phyloP scores from a whole-genome alignment of 2,329 filamentous ascomycete genomes.

The Tolypocladium inflatum region DNA sequence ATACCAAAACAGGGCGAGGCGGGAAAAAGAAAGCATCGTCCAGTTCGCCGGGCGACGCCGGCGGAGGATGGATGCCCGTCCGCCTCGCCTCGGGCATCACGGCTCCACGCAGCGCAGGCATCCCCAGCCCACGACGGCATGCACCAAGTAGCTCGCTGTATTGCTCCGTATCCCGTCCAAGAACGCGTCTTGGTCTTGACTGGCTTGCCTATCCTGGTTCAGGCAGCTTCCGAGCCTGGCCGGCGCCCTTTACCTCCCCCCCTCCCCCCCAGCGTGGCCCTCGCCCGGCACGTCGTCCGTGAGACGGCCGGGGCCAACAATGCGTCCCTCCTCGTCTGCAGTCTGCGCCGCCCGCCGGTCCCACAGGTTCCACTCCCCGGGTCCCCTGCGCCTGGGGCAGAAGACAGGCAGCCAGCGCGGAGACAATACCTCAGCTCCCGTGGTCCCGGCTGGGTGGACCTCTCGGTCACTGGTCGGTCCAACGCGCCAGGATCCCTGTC shows the following conservation, averaged over 20 bases:
- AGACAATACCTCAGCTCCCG: not conserved
- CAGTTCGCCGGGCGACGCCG: not conserved
- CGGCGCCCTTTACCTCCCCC: not conserved
- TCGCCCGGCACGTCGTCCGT: too few relatives aligned
- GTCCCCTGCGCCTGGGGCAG: not conserved
- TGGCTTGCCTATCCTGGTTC: not conserved
- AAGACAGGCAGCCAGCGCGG: not conserved
- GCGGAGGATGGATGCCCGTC: not conserved
- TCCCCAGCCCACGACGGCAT: not conserved
- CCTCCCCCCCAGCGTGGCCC: too few relatives aligned
- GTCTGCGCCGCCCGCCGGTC: not conserved
- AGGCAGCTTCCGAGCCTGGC: not conserved
- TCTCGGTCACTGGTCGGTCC: slow-evolving; percentile 7
- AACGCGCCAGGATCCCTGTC: slow-evolving; percentile 1
- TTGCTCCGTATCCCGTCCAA: not conserved
- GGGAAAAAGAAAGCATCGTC: not conserved
- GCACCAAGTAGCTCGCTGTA: too few relatives aligned
- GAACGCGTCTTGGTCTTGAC: not conserved
- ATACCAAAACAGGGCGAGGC: not conserved
- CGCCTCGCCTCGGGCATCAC: not conserved
- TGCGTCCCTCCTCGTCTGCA: not conserved
- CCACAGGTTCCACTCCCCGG: not conserved
- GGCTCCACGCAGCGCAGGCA: not conserved
- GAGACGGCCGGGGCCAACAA: too few relatives aligned
- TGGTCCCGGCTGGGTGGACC: slow-evolving; percentile 8